phyloP scores from a whole-genome alignment of 1,284 basidiomycete genomes.

The Schizopora paradoxa region DNA sequence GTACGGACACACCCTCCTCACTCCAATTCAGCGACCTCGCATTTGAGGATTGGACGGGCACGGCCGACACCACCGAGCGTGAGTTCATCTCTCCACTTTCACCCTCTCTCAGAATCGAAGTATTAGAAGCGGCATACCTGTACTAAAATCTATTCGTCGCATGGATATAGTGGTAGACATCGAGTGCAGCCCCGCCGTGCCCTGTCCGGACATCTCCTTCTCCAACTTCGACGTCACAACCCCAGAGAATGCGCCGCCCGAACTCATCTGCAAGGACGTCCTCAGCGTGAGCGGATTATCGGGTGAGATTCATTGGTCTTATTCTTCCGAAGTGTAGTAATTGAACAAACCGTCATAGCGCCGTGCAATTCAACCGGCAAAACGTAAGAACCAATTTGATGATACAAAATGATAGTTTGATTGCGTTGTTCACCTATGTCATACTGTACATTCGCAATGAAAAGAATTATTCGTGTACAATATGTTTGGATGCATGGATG shows the following conservation, averaged over 20 bases:
- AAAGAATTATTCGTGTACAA: too few relatives aligned
- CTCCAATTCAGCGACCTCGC: constrained; percentile 44
- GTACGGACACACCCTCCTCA: constrained; percentile 45
- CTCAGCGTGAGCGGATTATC: constrained; percentile 37
- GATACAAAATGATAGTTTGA: too few relatives aligned
- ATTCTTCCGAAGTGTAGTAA: not conserved
- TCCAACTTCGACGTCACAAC: constrained; percentile 36
- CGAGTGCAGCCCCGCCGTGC: constrained; percentile 47
- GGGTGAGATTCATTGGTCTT: constrained; percentile 21
- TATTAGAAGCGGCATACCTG: constrained; percentile 7
- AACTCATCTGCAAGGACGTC: constrained; percentile 45
- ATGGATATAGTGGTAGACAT: constrained; percentile 49
- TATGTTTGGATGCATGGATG: too few relatives aligned
- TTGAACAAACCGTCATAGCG: constrained; percentile 1
- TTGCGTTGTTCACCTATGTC: too few relatives aligned
- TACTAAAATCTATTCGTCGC: constrained; percentile 8
- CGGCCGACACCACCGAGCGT: constrained; percentile 39
- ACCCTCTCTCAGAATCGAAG: not conserved
- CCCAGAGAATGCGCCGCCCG: constrained; percentile 32
- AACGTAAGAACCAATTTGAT: too few relatives aligned
- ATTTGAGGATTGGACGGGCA: constrained; percentile 47
- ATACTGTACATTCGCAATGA: too few relatives aligned
- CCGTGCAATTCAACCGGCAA: constrained; percentile 16
- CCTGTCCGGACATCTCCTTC: constrained; percentile 44
- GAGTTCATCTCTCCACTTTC: too few relatives aligned